These are phyloP conservation scores for Cladorrhinum sp. DNA, from an alignment of 2,329 filamentous ascomycete genomes.

Conservation along the genomic window DNA sequence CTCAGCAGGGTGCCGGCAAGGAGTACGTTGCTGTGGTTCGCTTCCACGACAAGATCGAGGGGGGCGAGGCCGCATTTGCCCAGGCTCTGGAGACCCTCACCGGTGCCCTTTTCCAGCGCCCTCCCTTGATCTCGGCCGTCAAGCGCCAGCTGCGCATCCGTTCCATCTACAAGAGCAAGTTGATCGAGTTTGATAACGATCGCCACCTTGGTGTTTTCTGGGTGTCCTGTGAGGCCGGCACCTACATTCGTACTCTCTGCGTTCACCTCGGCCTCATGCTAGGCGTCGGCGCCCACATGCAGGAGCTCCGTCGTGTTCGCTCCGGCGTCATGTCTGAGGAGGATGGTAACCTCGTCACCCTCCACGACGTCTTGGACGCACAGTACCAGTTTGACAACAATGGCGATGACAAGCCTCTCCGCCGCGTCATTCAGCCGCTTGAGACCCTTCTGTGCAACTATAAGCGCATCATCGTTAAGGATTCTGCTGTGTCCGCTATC, in stretches of 20 bases:
- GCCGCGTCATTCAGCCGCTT: constrained; percentile 85
- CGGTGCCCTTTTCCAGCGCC: constrained; percentile 94
- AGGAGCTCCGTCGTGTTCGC: constrained; percentile 30
- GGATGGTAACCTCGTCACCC: constrained; percentile 52
- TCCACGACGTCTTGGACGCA: constrained; percentile 93
- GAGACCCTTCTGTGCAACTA: constrained; percentile 90
- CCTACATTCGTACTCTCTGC: constrained; percentile 97
- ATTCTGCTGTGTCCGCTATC: constrained; percentile 91
- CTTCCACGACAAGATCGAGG: constrained; percentile 91
- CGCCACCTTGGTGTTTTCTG: constrained; percentile 97
- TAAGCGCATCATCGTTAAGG: constrained; percentile 97
- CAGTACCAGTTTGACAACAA: constrained; percentile 97
- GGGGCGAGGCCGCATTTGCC: constrained; percentile 87
- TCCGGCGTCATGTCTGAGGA: constrained; percentile 28
- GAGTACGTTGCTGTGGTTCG: constrained; percentile 97
- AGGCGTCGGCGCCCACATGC: constrained; percentile 68
- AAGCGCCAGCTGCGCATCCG: constrained; percentile 98
- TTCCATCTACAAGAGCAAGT: constrained; percentile 95
- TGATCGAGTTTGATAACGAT: constrained; percentile 98
- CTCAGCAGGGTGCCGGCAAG: constrained; percentile 97
- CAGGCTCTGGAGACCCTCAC: constrained; percentile 94
- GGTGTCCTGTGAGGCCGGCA: constrained; percentile 98
- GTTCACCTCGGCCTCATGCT: constrained; percentile 78
- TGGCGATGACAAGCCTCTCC: constrained; percentile 87
- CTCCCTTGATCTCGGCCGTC: constrained; percentile 94